phyloP scores from a whole-genome alignment of 176 grass and related monocot species.

The Canna indica region DNA sequence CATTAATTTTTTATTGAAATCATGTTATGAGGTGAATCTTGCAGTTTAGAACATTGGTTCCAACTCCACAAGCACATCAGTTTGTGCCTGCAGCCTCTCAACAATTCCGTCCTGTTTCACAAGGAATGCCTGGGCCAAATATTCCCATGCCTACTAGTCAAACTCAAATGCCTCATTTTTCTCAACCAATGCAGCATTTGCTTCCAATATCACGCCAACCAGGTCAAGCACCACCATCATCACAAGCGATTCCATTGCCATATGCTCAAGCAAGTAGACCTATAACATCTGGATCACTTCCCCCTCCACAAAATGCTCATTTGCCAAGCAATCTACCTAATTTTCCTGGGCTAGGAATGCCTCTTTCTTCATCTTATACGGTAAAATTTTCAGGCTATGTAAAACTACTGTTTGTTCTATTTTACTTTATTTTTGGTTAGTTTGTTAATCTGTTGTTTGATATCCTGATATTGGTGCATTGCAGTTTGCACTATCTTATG shows the following conservation, averaged over 20 bases:
- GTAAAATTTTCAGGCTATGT: conserved; percentile 14
- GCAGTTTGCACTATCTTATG: conserved; percentile 23
- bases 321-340: neutral
- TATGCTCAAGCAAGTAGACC: conserved; percentile 44
- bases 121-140: conserved; percentile 27
- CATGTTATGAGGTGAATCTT: conserved; percentile 17
- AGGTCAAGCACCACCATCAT: conserved; percentile 42
- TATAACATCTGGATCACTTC: conserved; percentile 19
- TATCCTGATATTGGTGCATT: neutral
- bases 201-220: conserved; percentile 1
- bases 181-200: neutral
- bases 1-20: conserved; percentile 21
- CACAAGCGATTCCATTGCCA: conserved; percentile 50
- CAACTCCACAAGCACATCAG: conserved; percentile 29
- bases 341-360: neutral
- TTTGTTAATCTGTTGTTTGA: neutral
- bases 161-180: conserved; percentile 12
- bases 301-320: conserved; percentile 3
- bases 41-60: conserved; percentile 56
- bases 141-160: conserved; percentile 1
- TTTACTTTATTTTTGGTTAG: conserved; percentile 4
- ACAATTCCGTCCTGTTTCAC: conserved; percentile 48
- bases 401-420: conserved; percentile 9
- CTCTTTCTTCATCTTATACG: conserved; percentile 12
- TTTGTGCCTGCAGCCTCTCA: conserved; percentile 39